These are phyloP conservation scores for Vitis amurensis DNA, from an alignment of 164 flowering plant genomes.

Conservation along the genomic window DNA sequence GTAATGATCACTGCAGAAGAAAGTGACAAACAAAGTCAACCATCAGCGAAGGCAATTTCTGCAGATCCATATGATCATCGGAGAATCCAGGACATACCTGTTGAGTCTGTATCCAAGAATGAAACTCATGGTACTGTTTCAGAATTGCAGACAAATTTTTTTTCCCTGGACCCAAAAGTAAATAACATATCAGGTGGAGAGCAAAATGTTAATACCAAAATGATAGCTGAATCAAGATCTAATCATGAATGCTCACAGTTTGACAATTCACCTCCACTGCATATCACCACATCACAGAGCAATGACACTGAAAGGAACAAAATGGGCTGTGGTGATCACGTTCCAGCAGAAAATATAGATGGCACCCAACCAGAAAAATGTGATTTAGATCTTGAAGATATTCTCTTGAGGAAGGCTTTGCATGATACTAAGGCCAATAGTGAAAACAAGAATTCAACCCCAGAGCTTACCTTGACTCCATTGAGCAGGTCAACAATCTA, in stretches of 20 bases:
- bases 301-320: slow-evolving; percentile 11
- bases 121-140: slow-evolving; percentile 22
- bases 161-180: slow-evolving; percentile 16
- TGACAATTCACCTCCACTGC: slow-evolving; percentile 14
- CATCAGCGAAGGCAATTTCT: slow-evolving; percentile 13
- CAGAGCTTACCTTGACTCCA: slow-evolving; percentile 19
- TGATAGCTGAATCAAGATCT: slow-evolving; percentile 4
- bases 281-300: slow-evolving; percentile 12
- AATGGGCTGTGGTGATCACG: slow-evolving; percentile 9
- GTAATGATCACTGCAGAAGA: slow-evolving; percentile 15
- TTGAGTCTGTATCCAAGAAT: slow-evolving; percentile 15
- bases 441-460: slow-evolving; percentile 20
- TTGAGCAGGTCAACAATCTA: slow-evolving; percentile 28
- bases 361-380: slow-evolving; percentile 14
- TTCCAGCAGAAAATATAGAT: slow-evolving; percentile 6
- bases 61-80: slow-evolving; percentile 21
- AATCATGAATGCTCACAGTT: slow-evolving; percentile 13
- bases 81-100: slow-evolving; percentile 15
- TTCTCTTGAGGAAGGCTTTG: slow-evolving; percentile 13
- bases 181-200: slow-evolving; percentile 18
- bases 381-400: slow-evolving; percentile 18
- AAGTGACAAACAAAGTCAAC: slow-evolving; percentile 14
- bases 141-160: slow-evolving; percentile 23
- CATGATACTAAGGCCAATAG: slow-evolving; percentile 7
- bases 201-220: slow-evolving; percentile 14